Evolutionary conservation across 129 eudicot species (phyloP).

Genomic region (Mikania micrantha): DNA sequence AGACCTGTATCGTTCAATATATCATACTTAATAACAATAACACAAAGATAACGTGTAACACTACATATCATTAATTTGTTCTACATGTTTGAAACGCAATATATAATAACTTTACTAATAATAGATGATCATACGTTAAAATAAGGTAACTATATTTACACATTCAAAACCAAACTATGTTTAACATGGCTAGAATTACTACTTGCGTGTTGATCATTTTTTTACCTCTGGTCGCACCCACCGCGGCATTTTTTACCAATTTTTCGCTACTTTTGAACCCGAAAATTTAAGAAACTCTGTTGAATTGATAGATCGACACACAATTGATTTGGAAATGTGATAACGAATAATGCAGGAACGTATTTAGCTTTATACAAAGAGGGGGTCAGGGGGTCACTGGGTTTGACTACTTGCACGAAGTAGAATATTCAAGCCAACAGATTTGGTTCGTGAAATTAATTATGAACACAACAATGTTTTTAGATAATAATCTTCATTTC

Average conservation of each 20-base stretch:
- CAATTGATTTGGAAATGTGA: slow-evolving; percentile 6
- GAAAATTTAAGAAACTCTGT: background rate
- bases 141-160: no score
- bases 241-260: slow-evolving; percentile 48
- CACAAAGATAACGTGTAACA: no score
- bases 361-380: background rate
- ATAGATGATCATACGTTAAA: no score
- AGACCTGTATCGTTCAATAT: slow-evolving; percentile 41
- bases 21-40: background rate
- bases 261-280: background rate
- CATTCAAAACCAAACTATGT: no score
- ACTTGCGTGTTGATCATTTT: no score
- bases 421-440: slow-evolving; percentile 23
- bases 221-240: slow-evolving; percentile 93
- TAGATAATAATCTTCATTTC: background rate
- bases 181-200: no score
- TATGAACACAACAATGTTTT: background rate
- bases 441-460: slow-evolving; percentile 10
- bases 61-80: no score
- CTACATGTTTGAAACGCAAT: no score
- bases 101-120: no score
- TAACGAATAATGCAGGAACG: background rate
- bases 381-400: slow-evolving; percentile 18
- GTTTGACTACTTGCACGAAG: slow-evolving; percentile 17
- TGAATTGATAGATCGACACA: background rate